Conservation (phyloP, 768 basidiomycete species). For the Pleurotus cornucopiae region DNA sequence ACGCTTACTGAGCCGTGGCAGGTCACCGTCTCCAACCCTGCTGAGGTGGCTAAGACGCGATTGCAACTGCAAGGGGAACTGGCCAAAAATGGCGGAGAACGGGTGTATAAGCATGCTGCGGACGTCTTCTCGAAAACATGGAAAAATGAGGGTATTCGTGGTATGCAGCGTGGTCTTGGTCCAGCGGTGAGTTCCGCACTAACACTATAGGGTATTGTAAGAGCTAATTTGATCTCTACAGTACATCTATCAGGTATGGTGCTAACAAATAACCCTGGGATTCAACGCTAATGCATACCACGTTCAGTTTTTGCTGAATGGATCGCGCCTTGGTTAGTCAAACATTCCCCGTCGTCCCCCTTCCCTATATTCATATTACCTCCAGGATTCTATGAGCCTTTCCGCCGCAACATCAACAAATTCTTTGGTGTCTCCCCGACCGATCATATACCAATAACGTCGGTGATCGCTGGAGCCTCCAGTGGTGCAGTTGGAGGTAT, state of each 20-base stretch:
- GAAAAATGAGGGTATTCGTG: conserved; percentile 83
- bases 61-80: conserved; percentile 96
- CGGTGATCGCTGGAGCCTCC: conserved; percentile 80
- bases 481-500: conserved; percentile 90
- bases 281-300: conserved; percentile 9
- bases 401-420: conserved; percentile 68
- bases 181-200: conserved; percentile 64
- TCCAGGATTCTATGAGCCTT: conserved; percentile 94
- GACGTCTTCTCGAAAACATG: conserved; percentile 88
- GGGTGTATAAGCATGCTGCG: conserved; percentile 84
- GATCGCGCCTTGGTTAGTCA: conserved; percentile 74
- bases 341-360: neutral
- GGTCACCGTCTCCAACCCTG: conserved; percentile 80
- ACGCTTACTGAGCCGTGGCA: conserved; percentile 18
- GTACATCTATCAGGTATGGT: conserved; percentile 87
- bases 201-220: neutral
- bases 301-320: conserved; percentile 81
- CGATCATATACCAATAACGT: conserved; percentile 71
- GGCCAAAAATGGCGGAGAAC: conserved; percentile 61
- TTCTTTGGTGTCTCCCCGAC: conserved; percentile 58
- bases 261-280: neutral
- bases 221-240: conserved; percentile 22
- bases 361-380: neutral
- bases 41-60: conserved; percentile 90
- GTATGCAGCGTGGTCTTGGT: conserved; percentile 88